Conservation (phyloP, 2,329 filamentous ascomycete species). For the Penicillium freii region DNA sequence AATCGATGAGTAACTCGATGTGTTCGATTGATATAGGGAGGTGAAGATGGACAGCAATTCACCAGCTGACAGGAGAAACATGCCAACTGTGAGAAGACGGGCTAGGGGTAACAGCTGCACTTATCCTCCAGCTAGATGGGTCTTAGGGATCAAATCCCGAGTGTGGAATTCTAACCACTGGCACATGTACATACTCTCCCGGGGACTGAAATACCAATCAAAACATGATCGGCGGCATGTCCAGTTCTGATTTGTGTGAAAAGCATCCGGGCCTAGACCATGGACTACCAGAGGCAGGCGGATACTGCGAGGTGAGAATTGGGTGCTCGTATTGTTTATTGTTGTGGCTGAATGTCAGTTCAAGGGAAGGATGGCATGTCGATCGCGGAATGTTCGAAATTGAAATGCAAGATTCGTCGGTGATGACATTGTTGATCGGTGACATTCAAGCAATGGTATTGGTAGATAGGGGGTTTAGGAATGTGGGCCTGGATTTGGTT, state of each 20-base stretch:
- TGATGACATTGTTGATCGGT: background rate
- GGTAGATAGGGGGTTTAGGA: background rate
- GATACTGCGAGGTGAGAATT: background rate
- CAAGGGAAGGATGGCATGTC: background rate
- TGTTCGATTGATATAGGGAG: background rate
- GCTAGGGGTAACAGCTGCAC: conserved; percentile 9
- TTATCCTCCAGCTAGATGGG: conserved; percentile 13
- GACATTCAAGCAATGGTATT: background rate
- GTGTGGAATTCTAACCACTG: conserved; percentile 11
- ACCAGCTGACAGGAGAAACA: background rate
- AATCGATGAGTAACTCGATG: background rate
- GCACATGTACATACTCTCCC: background rate
- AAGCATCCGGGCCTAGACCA: background rate
- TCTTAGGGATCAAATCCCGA: conserved; percentile 9
- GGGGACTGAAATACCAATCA: background rate
- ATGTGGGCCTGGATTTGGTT: background rate
- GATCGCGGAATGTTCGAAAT: conserved; percentile 5
- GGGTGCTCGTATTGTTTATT: background rate
- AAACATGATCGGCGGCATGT: background rate
- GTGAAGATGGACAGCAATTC: background rate
- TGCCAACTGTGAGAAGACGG: background rate
- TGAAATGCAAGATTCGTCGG: background rate
- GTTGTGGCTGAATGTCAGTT: background rate
- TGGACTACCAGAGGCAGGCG: background rate
- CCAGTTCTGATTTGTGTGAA: background rate